Conservation (phyloP, 2,329 filamentous ascomycete species). For the Botrytis elliptica region DNA sequence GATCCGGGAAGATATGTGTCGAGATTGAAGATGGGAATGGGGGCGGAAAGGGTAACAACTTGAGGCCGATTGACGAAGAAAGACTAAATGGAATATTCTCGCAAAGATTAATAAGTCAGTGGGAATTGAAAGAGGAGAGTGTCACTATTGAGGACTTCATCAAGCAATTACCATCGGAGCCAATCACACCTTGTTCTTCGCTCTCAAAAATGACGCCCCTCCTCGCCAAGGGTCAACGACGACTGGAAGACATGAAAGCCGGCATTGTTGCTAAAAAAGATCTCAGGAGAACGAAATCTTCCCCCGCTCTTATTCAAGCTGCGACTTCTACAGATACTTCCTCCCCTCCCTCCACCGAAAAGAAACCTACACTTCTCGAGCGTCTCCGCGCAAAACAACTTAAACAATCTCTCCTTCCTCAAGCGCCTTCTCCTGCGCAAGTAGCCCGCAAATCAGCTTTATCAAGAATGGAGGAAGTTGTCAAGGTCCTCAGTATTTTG, state of each 20-base stretch:
- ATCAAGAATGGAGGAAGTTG: conserved; percentile 66
- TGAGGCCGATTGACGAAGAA: conserved; percentile 49
- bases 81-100: conserved; percentile 56
- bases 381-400: conserved; percentile 71
- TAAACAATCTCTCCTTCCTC: conserved; percentile 46
- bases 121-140: conserved; percentile 38
- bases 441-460: conserved; percentile 63
- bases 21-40: conserved; percentile 45
- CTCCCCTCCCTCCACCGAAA: conserved; percentile 34
- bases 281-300: conserved; percentile 42
- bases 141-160: conserved; percentile 47
- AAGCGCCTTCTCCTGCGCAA: conserved; percentile 52
- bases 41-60: conserved; percentile 33
- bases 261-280: conserved; percentile 55
- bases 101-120: conserved; percentile 49
- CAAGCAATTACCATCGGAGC: conserved; percentile 53
- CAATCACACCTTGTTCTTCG: conserved; percentile 53
- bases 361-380: conserved; percentile 68
- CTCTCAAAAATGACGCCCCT: conserved; percentile 54
- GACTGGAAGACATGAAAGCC: conserved; percentile 67
- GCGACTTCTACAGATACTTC: conserved; percentile 16
- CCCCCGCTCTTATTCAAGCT: conserved; percentile 1
- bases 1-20: conserved; percentile 56
- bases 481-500: conserved; percentile 66
- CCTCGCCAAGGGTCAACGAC: conserved; percentile 64